A percentile compares a stretch with the other conserved stretches of the same genome.
These are phyloP conservation scores for Ammopiptanthus mongolicus DNA, from an alignment of 306 rosid genomes.

Conservation along the genomic window DNA sequence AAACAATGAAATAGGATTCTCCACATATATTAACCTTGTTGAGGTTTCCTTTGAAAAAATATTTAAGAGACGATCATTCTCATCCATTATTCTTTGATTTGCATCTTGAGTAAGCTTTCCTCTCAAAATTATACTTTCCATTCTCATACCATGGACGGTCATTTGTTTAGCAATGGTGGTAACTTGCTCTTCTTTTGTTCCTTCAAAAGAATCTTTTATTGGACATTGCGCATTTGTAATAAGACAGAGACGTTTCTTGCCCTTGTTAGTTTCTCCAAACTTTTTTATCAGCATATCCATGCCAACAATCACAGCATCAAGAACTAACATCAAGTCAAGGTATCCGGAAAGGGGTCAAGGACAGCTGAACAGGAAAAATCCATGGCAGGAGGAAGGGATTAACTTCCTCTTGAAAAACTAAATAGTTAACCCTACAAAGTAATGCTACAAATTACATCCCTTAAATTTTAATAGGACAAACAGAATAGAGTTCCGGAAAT, in stretches of 20 bases:
- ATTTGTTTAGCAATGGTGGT: constrained; percentile 63
- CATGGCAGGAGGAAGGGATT: neutral
- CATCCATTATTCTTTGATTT: constrained; percentile 49
- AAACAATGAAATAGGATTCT: constrained; percentile 58
- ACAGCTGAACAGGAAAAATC: neutral
- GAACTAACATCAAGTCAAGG: constrained; percentile 82
- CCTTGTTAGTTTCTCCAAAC: constrained; percentile 63
- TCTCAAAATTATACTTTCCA: constrained; percentile 78
- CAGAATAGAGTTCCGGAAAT: neutral
- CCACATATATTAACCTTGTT: constrained; percentile 61
- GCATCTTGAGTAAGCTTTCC: constrained; percentile 47
- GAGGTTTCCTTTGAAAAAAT: constrained; percentile 68
- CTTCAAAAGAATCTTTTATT: constrained; percentile 64
- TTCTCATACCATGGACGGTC: constrained; percentile 67
- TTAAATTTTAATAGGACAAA: neutral
- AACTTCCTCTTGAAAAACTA: constrained; percentile 11
- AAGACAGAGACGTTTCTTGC: constrained; percentile 76
- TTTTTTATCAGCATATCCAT: constrained; percentile 91
- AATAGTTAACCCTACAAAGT: neutral
- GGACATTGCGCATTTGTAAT: constrained; percentile 75
- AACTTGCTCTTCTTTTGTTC: constrained; percentile 85
- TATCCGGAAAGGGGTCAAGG: constrained; percentile 10
- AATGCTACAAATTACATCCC: neutral
- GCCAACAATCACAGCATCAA: constrained; percentile 87
- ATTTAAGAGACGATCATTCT: constrained; percentile 59